Evolutionary conservation across 176 grass and related monocot species (phyloP).

Genomic region (Pontederia crassipes): DNA sequence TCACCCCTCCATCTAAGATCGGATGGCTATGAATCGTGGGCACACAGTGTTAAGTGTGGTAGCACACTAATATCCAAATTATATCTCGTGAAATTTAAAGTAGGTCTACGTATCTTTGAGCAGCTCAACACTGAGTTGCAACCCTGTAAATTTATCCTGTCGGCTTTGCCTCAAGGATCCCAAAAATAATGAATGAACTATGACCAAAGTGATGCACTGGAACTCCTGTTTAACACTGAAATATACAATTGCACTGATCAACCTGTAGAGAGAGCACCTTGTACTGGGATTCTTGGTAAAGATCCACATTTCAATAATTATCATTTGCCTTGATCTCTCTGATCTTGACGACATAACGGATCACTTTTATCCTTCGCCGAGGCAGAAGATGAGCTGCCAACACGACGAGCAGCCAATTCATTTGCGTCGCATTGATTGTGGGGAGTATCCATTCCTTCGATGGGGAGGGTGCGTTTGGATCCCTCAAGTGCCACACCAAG

Average conservation of each 20-base stretch:
- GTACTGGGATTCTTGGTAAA: no score
- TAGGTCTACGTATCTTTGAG: no score
- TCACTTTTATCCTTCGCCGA: slow-evolving; percentile 42
- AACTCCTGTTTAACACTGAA: no score
- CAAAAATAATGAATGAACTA: background rate
- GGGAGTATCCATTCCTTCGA: slow-evolving; percentile 46
- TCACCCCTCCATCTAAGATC: no score
- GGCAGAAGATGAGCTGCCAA: slow-evolving; percentile 34
- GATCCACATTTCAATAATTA: background rate
- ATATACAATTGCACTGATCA: background rate
- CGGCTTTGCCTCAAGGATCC: no score
- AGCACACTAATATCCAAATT: no score
- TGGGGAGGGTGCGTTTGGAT: slow-evolving; percentile 81
- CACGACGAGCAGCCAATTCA: slow-evolving; percentile 25
- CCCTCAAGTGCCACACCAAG: slow-evolving; percentile 88
- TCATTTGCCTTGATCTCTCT: slow-evolving; percentile 44
- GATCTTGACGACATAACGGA: slow-evolving; percentile 25
- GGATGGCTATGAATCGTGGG: no score
- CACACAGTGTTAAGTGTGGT: no score
- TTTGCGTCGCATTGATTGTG: slow-evolving; percentile 44
- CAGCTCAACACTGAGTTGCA: no score
- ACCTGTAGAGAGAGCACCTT: background rate
- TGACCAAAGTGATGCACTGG: background rate
- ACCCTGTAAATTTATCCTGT: no score
- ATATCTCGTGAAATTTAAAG: no score